Evolutionary conservation across 2,329 filamentous ascomycete species (phyloP), one percentile per base, ranked within the genome.

Genomic region (Trichoderma aggressivum): DNA sequence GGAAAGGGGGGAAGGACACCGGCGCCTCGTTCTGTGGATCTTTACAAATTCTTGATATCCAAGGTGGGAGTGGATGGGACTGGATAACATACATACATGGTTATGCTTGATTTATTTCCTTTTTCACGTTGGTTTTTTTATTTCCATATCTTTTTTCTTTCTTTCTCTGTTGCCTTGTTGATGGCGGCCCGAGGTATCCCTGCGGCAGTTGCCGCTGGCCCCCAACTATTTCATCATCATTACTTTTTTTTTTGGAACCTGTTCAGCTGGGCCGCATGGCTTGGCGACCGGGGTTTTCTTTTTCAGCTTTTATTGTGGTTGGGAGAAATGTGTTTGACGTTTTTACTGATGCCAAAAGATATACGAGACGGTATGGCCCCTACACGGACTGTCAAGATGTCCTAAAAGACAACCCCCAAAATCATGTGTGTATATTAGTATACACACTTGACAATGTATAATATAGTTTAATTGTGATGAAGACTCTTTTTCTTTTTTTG

Each of bases 1-100:
- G 7, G 32, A n/a, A 56, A 50, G 43, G 39, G 43, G 43, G 39
- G 47, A 55, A 32, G 58, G 43, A 39, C 56, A 70, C 16, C 26
- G 58, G 58, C 67, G 67, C 67, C 59, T 47, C 50, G 61, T 55
- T 56, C 39, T 70, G 58, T 70, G 56, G 67, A 61, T 70, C 34
- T 61, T 55, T 62, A 36, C 47, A 50, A 16, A 43, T 70, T 39
- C 66, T 70, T 70, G 67, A 70, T 62, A 70, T 62, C 67, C 67
- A 32, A 70, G 58, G 67, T 70, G 67, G 67, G 67, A 70, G 59
- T 30, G 67, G 21, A 62, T n/a, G n/a, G n/a, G n/a, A n/a, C n/a
- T 62, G 67, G 67, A 70, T 70, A 70, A 39, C 58, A 70, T 62
- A 70, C 43, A 43, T 70, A 61, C 50, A 62, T 70, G 56, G 67